These are phyloP conservation scores for Solanum pinnatisectum DNA, from an alignment of 257 asterid genomes.

Conservation along the genomic window DNA sequence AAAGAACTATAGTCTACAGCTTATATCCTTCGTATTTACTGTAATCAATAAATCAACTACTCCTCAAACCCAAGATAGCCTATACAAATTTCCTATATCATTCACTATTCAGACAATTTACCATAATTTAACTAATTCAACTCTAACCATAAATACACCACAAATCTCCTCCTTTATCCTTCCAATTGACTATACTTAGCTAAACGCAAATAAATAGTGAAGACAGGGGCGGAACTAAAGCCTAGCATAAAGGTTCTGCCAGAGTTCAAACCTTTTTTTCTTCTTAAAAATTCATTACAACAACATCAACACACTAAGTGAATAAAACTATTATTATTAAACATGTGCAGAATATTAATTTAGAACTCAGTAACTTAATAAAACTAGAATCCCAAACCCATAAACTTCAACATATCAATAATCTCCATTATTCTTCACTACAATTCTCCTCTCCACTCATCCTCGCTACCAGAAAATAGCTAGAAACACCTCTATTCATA, in stretches of 20 bases:
- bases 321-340: neutral
- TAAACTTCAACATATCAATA: neutral
- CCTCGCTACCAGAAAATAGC: neutral
- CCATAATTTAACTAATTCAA: neutral
- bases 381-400: neutral
- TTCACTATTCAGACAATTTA: neutral
- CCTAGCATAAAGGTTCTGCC: neutral
- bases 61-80: neutral
- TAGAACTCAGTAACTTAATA: neutral
- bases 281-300: neutral
- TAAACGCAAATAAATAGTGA: neutral
- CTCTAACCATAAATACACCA: neutral
- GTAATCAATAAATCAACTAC: neutral
- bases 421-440: neutral
- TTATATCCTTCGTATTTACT: neutral
- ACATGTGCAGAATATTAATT: neutral
- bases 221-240: neutral
- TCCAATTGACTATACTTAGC: neutral
- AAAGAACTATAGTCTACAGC: neutral
- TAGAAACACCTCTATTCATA: neutral
- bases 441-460: neutral
- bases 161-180: neutral
- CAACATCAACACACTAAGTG: too few relatives aligned
- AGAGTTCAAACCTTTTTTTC: neutral
- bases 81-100: neutral